These are phyloP conservation scores for Aspergillus viridinutans DNA, from an alignment of 2,329 filamentous ascomycete species.

Conservation along the genomic window DNA sequence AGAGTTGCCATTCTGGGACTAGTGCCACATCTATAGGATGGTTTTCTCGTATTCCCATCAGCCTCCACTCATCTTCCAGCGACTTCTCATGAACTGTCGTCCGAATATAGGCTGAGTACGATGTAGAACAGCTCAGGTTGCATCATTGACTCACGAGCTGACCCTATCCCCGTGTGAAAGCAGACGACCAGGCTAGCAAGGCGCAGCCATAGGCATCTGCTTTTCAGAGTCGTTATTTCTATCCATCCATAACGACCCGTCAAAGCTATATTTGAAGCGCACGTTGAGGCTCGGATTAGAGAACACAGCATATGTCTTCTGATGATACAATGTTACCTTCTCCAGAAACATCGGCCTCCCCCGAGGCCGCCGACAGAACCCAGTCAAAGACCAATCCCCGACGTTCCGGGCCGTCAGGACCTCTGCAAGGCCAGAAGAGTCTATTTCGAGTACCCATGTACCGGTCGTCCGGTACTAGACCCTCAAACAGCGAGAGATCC, in stretches of 20 bases:
- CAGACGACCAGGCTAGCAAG: background rate
- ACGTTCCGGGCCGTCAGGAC: conserved; percentile 1
- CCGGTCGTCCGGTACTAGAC: conserved; percentile 1
- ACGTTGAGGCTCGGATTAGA: background rate
- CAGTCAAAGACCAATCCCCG: background rate
- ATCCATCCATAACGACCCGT: background rate
- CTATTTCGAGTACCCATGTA: conserved; percentile 23
- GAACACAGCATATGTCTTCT: background rate
- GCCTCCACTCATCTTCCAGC: background rate
- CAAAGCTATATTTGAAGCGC: background rate
- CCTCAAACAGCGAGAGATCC: background rate
- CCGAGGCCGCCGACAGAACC: background rate
- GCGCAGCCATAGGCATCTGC: background rate
- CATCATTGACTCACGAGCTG: background rate
- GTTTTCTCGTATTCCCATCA: background rate
- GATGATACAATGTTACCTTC: background rate
- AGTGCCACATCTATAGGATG: conserved; percentile 6
- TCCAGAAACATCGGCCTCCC: conserved; percentile 1
- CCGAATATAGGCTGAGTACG: background rate
- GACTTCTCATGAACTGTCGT: background rate
- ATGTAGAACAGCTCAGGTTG: background rate
- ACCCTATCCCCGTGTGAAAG: background rate
- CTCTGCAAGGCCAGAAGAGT: conserved; percentile 21
- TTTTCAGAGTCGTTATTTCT: background rate
- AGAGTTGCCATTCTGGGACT: conserved; percentile 16